Evolutionary conservation across 169 alveolate species (phyloP), one percentile per base, ranked within the genome.

Genomic region (Toxoplasma gondii): DNA sequence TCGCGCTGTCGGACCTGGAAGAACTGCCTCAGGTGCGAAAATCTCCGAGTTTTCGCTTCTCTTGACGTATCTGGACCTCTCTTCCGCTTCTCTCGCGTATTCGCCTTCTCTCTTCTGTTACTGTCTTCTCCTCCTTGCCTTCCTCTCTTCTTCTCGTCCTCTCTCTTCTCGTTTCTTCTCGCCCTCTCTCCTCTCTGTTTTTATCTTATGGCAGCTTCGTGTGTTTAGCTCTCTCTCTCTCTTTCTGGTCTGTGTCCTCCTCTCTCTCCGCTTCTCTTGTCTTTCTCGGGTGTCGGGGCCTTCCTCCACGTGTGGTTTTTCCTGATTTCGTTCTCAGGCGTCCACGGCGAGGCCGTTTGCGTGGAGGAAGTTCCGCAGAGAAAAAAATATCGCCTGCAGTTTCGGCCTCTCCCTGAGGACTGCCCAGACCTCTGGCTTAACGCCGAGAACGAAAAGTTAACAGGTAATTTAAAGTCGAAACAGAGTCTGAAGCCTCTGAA

Each of bases 321-420:
- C n/a, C 24, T 31, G 84, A 2, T 36, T 27, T 19, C 1, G 27
- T 17, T 74, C 84, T 19, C 84, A 74, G 49, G 44, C 84, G n/a
- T 36, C 16, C 29, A n/a, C 84, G 39, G 84, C 43, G 84, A 31
- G 22, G 84, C 84, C 45, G 84, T 4, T 41, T 74, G 84, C 84
- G 84, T 2, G 44, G 84, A 74, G 84, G 49, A 31, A 17, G 49
- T 9, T 2, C 84, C 22, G 41, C 39, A 31, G 49, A 31, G 84
- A 12, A 31, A 36, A 44, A 74, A 74, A n/a, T 74, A 74, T 53
- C 41, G 88, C 12, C 36, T 91, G 74, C 93, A 91, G 93, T 91
- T 67, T 36, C 93, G 70, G 80, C 93, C 93, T 5, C 80, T 91
- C 45, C 93, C 93, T 0, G 41, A n/a, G n/a, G 93, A 91, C 49